Conservation (phyloP, 1,139 yeast species). For the Hanseniaspora uvarum region DNA sequence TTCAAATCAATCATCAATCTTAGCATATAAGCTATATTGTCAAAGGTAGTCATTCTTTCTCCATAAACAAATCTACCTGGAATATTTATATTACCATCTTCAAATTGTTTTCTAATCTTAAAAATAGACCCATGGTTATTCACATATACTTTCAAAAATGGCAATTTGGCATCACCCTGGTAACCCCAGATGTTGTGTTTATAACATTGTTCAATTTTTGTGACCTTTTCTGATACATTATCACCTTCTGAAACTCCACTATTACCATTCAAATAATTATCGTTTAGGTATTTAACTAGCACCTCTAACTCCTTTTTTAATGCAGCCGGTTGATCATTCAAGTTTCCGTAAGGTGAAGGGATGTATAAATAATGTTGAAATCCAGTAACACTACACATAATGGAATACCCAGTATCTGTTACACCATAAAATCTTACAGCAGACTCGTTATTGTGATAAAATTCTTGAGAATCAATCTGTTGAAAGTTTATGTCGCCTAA, state of each 20-base stretch:
- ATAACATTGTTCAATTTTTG: conserved; percentile 50
- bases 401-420: conserved; percentile 76
- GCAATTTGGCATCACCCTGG: conserved; percentile 64
- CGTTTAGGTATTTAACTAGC: conserved; percentile 31
- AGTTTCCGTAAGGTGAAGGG: conserved; percentile 65
- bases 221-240: conserved; percentile 29
- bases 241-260: not conserved
- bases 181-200: conserved; percentile 94
- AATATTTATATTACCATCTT: conserved; percentile 66
- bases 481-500: conserved; percentile 59
- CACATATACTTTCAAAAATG: conserved; percentile 66
- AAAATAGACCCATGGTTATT: conserved; percentile 57
- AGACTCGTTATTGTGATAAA: conserved; percentile 37
- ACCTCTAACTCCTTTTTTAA: conserved; percentile 41
- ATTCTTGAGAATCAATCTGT: conserved; percentile 91
- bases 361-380: conserved; percentile 84
- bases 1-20: conserved; percentile 87
- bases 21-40: conserved; percentile 75
- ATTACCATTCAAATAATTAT: conserved; percentile 35
- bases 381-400: conserved; percentile 80
- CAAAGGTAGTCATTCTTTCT: conserved; percentile 61
- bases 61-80: conserved; percentile 47
- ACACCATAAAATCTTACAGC: conserved; percentile 85
- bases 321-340: conserved; percentile 47
- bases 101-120: conserved; percentile 66